Evolutionary conservation across 352 stramenopile genomes (phyloP).

Genomic region (Pythium dissotocum): DNA sequence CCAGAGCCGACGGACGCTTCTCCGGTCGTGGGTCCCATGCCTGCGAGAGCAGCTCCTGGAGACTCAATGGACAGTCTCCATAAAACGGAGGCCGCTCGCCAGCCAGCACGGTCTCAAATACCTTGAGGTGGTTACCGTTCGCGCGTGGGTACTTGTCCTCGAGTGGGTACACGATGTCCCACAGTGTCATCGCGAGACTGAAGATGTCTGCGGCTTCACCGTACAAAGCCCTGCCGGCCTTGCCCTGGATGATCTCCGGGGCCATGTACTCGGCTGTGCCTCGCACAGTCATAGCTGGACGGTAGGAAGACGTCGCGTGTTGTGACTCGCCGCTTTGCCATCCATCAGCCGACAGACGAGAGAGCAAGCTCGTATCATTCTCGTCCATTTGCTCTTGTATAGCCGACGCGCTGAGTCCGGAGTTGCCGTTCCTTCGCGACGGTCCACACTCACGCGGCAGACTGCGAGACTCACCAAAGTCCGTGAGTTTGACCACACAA

Average conservation of each 20-base stretch:
- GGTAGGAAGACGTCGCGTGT: background rate
- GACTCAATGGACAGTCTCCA: slow-evolving; percentile 32
- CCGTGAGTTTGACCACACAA: slow-evolving; percentile 38
- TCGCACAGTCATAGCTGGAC: slow-evolving; percentile 60
- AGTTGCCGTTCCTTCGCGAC: background rate
- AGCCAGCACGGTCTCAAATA: slow-evolving; percentile 68
- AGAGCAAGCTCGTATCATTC: slow-evolving; percentile 1
- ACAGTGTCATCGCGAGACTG: slow-evolving; percentile 73
- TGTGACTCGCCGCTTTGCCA: background rate
- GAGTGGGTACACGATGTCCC: slow-evolving; percentile 69
- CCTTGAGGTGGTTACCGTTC: slow-evolving; percentile 58
- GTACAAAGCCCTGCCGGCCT: slow-evolving; percentile 65
- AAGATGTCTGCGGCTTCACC: slow-evolving; percentile 75
- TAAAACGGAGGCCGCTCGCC: slow-evolving; percentile 54
- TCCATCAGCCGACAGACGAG: background rate
- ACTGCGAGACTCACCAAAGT: slow-evolving; percentile 41
- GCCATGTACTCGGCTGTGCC: slow-evolving; percentile 85
- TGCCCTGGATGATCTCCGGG: slow-evolving; percentile 75
- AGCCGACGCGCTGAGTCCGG: background rate
- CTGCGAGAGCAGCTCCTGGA: slow-evolving; percentile 52
- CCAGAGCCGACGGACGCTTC: slow-evolving; percentile 48
- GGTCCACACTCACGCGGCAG: slow-evolving; percentile 26
- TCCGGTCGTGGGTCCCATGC: slow-evolving; percentile 55
- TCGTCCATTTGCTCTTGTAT: background rate
- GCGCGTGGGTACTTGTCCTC: slow-evolving; percentile 59